Evolutionary conservation across 2,329 filamentous ascomycete species (phyloP).

Genomic region (Ophiostoma populinum): DNA sequence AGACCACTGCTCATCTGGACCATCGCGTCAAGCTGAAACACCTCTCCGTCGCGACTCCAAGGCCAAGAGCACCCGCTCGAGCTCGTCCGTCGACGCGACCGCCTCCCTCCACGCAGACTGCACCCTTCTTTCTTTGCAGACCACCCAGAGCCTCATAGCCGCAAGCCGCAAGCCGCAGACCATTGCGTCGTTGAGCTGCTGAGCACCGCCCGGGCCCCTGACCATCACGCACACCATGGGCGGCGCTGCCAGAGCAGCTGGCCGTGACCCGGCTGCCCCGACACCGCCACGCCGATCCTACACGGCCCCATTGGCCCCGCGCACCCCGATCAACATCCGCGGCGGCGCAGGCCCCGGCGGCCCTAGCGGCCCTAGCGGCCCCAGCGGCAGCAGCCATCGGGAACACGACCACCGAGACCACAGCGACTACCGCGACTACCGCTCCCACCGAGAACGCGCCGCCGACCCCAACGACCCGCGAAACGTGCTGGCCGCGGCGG

Average conservation of each 20-base stretch:
- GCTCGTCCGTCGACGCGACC: too few species aligned
- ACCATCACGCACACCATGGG: conserved; percentile 2
- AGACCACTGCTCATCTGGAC: not conserved
- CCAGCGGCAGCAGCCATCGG: not conserved
- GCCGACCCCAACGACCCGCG: conserved; percentile 4
- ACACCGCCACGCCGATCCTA: conserved; percentile 6
- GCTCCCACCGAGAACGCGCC: not conserved
- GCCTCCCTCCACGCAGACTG: too few species aligned
- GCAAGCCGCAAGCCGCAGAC: too few species aligned
- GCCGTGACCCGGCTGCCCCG: conserved; percentile 5
- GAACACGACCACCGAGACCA: conserved; percentile 1
- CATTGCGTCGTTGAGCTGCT: too few species aligned
- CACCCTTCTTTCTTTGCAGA: too few species aligned
- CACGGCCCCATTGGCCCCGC: conserved; percentile 6
- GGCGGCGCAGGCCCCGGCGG: too few species aligned
- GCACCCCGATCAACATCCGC: conserved; percentile 1
- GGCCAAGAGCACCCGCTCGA: too few species aligned
- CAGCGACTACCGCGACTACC: conserved; percentile 1
- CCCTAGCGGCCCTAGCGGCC: too few species aligned
- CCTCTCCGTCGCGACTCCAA: not conserved
- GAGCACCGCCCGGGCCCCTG: too few species aligned
- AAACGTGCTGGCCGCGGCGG: conserved; percentile 4
- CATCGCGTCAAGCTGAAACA: conserved; percentile 2
- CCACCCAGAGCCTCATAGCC: not conserved
- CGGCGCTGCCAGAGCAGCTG: conserved; percentile 6